A percentile compares a stretch with the other conserved stretches of the same genome.
phyloP scores from a whole-genome alignment of 2,329 filamentous ascomycete species.

The Trichophyton benhamiae region DNA sequence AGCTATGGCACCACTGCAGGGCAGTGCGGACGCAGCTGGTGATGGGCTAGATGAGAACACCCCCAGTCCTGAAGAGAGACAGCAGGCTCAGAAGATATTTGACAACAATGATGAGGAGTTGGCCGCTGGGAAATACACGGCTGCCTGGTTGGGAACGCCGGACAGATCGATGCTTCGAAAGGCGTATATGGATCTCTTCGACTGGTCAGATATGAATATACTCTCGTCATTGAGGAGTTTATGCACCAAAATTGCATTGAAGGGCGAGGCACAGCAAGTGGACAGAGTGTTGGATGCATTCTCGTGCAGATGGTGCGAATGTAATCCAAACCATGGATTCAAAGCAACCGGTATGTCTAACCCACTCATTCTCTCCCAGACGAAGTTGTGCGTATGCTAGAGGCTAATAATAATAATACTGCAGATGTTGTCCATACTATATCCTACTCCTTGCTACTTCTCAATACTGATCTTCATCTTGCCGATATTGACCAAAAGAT shows the following conservation, averaged over 20 bases:
- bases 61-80: conserved; percentile 37
- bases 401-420: conserved; percentile 1
- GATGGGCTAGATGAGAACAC: background rate
- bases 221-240: conserved; percentile 65
- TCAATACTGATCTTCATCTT: conserved; percentile 92
- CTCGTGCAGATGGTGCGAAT: conserved; percentile 80
- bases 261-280: conserved; percentile 91
- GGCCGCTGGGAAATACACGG: conserved; percentile 65
- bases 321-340: conserved; percentile 87
- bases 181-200: conserved; percentile 87
- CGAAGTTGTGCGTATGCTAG: background rate
- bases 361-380: background rate
- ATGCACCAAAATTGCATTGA: conserved; percentile 68
- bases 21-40: background rate
- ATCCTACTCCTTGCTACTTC: conserved; percentile 84
- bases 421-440: conserved; percentile 91
- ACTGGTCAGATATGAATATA: conserved; percentile 72
- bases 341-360: conserved; percentile 59
- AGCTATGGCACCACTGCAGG: conserved; percentile 9
- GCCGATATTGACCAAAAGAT: conserved; percentile 95
- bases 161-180: conserved; percentile 44
- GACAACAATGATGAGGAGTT: conserved; percentile 65
- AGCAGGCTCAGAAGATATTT: conserved; percentile 71
- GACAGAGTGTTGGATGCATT: conserved; percentile 87
- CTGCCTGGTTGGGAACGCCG: conserved; percentile 66